Percentiles rank a stretch among this genome's conserved stretches.
These are phyloP conservation scores for Serendipita vermifera DNA, from an alignment of 768 basidiomycete species.

Conservation along the genomic window DNA sequence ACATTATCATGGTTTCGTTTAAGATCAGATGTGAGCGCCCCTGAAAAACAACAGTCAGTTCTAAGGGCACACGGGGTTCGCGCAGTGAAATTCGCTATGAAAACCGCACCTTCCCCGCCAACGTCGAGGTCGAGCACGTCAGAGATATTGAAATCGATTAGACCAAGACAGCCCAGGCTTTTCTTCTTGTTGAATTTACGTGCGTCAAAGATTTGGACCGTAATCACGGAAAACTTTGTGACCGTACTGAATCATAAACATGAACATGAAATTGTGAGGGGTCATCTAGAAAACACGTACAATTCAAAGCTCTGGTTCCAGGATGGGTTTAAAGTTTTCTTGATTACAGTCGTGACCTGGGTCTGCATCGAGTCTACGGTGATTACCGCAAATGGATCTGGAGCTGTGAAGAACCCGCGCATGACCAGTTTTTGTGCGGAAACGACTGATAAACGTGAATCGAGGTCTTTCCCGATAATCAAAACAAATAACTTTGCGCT, in stretches of 20 bases:
- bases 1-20: no score
- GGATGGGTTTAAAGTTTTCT: conserved; percentile 87
- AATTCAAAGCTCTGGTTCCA: conserved; percentile 99
- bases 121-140: conserved; percentile 63
- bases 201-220: conserved; percentile 98
- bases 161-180: conserved; percentile 95
- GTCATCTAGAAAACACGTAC: conserved; percentile 38
- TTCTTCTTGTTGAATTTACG: conserved; percentile 95
- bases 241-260: conserved; percentile 48
- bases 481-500: no score
- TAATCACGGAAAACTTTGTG: conserved; percentile 94
- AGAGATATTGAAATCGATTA: conserved; percentile 86
- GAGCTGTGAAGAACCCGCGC: conserved; percentile 89
- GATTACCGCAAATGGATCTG: conserved; percentile 95
- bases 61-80: no score
- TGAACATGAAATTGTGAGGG: neutral
- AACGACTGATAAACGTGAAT: no score
- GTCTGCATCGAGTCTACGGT: conserved; percentile 98
- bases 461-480: no score
- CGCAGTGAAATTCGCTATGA: no score
- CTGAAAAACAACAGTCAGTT: no score
- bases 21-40: no score
- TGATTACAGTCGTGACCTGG: conserved; percentile 91
- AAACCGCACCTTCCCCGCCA: conserved; percentile 73
- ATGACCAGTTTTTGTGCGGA: conserved; percentile 89